phyloP scores from a whole-genome alignment of 768 basidiomycete species.

The Paxillus rubicundulus region DNA sequence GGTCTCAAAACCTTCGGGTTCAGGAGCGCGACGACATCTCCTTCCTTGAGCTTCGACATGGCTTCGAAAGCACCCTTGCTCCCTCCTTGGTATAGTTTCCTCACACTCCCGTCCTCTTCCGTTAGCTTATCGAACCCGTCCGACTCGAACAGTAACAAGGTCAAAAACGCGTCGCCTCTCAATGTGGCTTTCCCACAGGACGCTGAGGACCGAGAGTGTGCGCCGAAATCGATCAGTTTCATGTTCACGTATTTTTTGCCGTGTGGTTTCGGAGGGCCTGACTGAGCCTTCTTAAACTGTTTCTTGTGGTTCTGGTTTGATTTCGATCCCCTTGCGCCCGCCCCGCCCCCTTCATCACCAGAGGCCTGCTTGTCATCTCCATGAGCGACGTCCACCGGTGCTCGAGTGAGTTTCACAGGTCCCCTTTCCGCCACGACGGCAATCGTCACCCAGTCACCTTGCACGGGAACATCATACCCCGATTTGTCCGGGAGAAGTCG shows the following conservation, averaged over 20 bases:
- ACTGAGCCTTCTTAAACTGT: slow-evolving; percentile 9
- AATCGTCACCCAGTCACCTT: slow-evolving; percentile 93
- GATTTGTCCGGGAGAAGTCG: slow-evolving; percentile 75
- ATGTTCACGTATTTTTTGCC: slow-evolving; percentile 86
- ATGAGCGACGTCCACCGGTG: slow-evolving; percentile 53
- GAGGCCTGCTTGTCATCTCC: slow-evolving; percentile 43
- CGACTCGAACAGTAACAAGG: slow-evolving; percentile 85
- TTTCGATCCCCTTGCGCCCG: slow-evolving; percentile 2
- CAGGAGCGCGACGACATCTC: slow-evolving; percentile 85
- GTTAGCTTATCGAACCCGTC: slow-evolving; percentile 63
- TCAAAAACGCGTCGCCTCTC: slow-evolving; percentile 80
- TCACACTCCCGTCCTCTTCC: slow-evolving; percentile 47
- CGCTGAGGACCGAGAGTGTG: slow-evolving; percentile 52
- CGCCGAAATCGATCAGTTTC: slow-evolving; percentile 80
- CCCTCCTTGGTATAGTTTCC: slow-evolving; percentile 80
- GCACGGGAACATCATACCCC: slow-evolving; percentile 87
- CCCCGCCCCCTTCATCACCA: slow-evolving; percentile 21
- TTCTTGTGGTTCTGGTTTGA: slow-evolving; percentile 9
- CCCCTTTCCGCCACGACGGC: slow-evolving; percentile 93
- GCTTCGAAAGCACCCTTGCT: slow-evolving; percentile 91
- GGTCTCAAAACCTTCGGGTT: slow-evolving; percentile 88
- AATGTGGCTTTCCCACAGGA: slow-evolving; percentile 56
- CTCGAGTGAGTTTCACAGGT: slow-evolving; percentile 67
- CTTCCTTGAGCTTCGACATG: slow-evolving; percentile 81
- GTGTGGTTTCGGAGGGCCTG: slow-evolving; percentile 36